Evolutionary conservation across 495 filamentous ascomycete genomes (phyloP).

Genomic region (Pseudevernia furfuracea): DNA sequence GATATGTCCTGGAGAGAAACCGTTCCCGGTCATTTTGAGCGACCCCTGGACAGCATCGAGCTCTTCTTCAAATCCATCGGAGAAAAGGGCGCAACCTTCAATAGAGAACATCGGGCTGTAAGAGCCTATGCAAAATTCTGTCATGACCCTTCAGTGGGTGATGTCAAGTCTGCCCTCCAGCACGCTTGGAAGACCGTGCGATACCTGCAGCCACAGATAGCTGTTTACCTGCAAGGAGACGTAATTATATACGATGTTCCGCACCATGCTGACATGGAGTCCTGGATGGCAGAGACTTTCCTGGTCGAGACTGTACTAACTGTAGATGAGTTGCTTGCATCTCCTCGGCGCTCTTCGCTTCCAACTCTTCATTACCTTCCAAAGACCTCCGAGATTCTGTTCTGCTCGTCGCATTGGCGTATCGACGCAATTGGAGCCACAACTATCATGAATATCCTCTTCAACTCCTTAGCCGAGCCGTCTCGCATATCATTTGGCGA

Average conservation of each 20-base stretch:
- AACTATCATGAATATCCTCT: background rate
- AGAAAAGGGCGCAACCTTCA: background rate
- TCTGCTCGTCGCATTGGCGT: background rate
- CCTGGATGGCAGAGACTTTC: background rate
- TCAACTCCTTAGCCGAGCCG: background rate
- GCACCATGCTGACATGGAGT: background rate
- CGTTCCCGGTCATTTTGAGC: background rate
- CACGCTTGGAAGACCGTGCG: background rate
- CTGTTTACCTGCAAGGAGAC: background rate
- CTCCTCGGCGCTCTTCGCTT: background rate
- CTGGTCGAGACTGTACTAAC: background rate
- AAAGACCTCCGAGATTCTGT: background rate
- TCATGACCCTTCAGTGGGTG: background rate
- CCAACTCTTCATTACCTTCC: background rate
- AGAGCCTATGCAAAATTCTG: background rate
- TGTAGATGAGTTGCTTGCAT: background rate
- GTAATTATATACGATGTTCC: background rate
- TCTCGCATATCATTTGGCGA: background rate
- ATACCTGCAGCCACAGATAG: background rate
- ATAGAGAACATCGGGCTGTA: background rate
- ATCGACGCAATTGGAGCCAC: background rate
- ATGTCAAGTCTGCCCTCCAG: background rate
- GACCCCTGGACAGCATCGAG: background rate
- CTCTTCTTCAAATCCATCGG: background rate
- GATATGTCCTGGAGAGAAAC: background rate